Conservation (phyloP, 2,329 filamentous ascomycete species). For the Colletotrichum cuscutae region DNA sequence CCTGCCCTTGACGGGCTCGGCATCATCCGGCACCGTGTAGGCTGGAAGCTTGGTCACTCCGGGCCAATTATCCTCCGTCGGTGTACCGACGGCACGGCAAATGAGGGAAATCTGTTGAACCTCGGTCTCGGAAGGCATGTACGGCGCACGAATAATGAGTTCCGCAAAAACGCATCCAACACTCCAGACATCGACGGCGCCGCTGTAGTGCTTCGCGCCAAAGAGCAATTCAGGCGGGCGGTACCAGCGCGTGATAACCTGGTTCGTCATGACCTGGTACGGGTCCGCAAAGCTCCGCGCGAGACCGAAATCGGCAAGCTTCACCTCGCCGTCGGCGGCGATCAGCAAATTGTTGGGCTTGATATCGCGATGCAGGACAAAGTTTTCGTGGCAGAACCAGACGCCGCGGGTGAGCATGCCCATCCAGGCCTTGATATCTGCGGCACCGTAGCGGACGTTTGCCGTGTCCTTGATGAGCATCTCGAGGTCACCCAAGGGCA, state of each 20-base stretch:
- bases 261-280: slow-evolving; percentile 87
- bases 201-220: slow-evolving; percentile 87
- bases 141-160: slow-evolving; percentile 83
- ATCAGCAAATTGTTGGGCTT: slow-evolving; percentile 99
- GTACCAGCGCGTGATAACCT: slow-evolving; percentile 98
- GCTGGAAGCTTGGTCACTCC: slow-evolving; percentile 84
- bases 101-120: slow-evolving; percentile 88
- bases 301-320: slow-evolving; percentile 97
- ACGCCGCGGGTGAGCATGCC: slow-evolving; percentile 93
- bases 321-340: slow-evolving; percentile 90
- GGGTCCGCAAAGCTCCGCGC: slow-evolving; percentile 91
- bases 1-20: slow-evolving; percentile 69
- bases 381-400: slow-evolving; percentile 97
- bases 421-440: slow-evolving; percentile 99
- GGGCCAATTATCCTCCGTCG: slow-evolving; percentile 95
- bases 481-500: slow-evolving; percentile 94
- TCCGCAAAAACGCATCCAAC: slow-evolving; percentile 95
- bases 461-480: slow-evolving; percentile 90
- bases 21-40: slow-evolving; percentile 77
- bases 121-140: slow-evolving; percentile 85
- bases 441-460: slow-evolving; percentile 81
- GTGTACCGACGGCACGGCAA: slow-evolving; percentile 86
- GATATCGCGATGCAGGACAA: slow-evolving; percentile 95
- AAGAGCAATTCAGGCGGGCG: slow-evolving; percentile 93
- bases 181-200: slow-evolving; percentile 93